These are phyloP conservation scores for Adansonia digitata DNA, from an alignment of 345 rosid species.

Conservation along the genomic window DNA sequence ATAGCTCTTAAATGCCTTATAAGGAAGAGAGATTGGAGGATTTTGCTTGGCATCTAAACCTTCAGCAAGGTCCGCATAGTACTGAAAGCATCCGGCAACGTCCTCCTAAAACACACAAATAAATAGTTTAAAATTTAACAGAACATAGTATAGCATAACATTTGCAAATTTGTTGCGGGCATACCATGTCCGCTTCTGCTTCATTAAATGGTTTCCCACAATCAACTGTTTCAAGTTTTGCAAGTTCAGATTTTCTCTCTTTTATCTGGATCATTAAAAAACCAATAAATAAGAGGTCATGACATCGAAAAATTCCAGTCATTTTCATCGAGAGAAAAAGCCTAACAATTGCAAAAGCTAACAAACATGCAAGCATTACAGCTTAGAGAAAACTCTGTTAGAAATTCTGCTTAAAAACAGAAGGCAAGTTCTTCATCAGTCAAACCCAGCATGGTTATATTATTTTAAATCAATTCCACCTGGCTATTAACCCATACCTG, in stretches of 20 bases:
- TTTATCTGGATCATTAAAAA: slow-evolving; percentile 3
- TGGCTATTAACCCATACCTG: not conserved
- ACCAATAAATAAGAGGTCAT: not conserved
- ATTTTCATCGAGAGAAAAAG: not conserved
- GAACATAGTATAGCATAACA: not conserved
- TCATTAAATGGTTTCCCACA: slow-evolving; percentile 7
- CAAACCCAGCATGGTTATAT: not conserved
- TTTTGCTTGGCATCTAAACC: slow-evolving; percentile 12
- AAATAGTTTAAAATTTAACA: not conserved
- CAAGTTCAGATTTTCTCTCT: not conserved
- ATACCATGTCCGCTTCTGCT: slow-evolving; percentile 8
- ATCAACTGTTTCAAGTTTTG: slow-evolving; percentile 6
- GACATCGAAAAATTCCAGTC: not conserved
- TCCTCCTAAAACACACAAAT: slow-evolving; percentile 2
- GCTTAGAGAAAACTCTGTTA: not conserved
- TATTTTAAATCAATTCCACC: not conserved
- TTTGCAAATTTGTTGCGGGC: not conserved
- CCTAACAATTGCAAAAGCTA: slow-evolving; percentile 2
- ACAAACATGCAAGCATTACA: not conserved
- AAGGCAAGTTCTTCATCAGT: not conserved
- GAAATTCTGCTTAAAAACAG: not conserved
- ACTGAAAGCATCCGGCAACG: not conserved
- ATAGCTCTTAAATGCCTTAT: slow-evolving; percentile 6
- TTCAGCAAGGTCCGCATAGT: slow-evolving; percentile 11
- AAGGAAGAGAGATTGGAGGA: not conserved